Percentiles rank a stretch among this genome's conserved stretches.
Conservation (phyloP, 2,329 filamentous ascomycete species). For the Zasmidium citrigriseum region DNA sequence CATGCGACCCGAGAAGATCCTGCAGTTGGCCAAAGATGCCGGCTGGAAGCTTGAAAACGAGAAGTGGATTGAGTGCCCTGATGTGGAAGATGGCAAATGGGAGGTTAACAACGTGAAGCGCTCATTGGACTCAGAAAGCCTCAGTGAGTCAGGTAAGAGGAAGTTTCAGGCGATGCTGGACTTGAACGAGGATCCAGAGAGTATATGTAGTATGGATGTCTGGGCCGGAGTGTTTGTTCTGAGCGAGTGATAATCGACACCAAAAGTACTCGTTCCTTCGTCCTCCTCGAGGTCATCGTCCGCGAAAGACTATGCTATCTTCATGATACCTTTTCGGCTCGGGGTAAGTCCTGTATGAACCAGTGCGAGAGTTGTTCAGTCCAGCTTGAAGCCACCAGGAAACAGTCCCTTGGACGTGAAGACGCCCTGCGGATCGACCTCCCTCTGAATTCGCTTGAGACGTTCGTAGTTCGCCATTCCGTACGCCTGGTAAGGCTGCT, state of each 20-base stretch:
- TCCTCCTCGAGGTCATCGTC: too few species aligned
- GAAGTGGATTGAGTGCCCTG: slow-evolving; percentile 35
- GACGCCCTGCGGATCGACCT: not conserved
- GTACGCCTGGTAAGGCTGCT: not conserved
- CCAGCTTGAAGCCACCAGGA: not conserved
- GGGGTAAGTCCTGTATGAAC: too few species aligned
- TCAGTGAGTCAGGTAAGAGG: slow-evolving; percentile 2
- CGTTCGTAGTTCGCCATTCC: not conserved
- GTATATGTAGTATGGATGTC: slow-evolving; percentile 21
- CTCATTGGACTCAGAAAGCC: slow-evolving; percentile 27
- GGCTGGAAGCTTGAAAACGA: slow-evolving; percentile 45
- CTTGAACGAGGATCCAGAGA: slow-evolving; percentile 7
- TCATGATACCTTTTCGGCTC: too few species aligned
- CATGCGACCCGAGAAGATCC: slow-evolving; percentile 46
- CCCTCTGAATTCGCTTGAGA: not conserved
- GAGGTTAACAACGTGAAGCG: slow-evolving; percentile 38
- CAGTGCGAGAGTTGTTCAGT: not conserved
- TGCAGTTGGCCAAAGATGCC: slow-evolving; percentile 34
- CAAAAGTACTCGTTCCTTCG: too few species aligned
- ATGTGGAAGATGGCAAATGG: slow-evolving; percentile 51
- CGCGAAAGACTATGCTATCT: too few species aligned
- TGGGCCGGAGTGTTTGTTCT: slow-evolving; percentile 23
- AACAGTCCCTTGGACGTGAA: not conserved
- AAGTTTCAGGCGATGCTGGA: slow-evolving; percentile 37
- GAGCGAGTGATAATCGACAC: too few species aligned